A percentile compares a stretch with the other conserved stretches of the same genome.
phyloP scores from a whole-genome alignment of 2,329 filamentous ascomycete genomes.

The Colletotrichum neosansevieriae region DNA sequence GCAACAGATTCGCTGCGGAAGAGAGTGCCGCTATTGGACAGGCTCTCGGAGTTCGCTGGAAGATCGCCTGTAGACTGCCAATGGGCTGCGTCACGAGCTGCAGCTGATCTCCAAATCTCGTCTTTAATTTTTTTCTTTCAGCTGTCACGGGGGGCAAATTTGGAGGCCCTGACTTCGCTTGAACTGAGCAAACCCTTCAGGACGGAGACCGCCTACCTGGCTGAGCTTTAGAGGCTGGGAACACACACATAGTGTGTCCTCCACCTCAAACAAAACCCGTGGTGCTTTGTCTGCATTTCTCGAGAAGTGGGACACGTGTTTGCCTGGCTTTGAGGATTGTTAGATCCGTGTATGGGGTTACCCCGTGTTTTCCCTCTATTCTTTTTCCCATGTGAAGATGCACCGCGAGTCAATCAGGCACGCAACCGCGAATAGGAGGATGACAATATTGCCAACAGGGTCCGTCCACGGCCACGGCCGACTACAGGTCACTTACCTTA shows the following conservation, averaged over 20 bases:
- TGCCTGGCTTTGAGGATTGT: conserved; percentile 12
- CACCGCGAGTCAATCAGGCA: conserved; percentile 32
- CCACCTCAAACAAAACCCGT: not conserved
- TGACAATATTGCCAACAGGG: not conserved
- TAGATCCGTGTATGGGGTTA: conserved; percentile 14
- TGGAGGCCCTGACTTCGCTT: not conserved
- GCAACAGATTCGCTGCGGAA: conserved; percentile 27
- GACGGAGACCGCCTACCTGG: too few species aligned
- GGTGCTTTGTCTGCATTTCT: conserved; percentile 5
- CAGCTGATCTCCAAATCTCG: conserved; percentile 28
- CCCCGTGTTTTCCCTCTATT: conserved; percentile 7
- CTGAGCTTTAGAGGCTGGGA: too few species aligned
- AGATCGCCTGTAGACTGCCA: not conserved
- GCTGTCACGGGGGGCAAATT: conserved; percentile 1
- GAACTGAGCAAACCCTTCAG: not conserved
- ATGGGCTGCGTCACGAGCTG: conserved; percentile 35
- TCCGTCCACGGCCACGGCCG: not conserved
- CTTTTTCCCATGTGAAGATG: conserved; percentile 35
- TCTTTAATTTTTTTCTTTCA: not conserved
- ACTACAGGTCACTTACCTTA: not conserved
- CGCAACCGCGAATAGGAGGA: conserved; percentile 14
- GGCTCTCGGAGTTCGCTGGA: not conserved
- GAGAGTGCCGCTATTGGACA: conserved; percentile 19
- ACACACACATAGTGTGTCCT: not conserved
- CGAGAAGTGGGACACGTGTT: conserved; percentile 26